Percentiles rank a stretch among this genome's conserved stretches.
Conservation (phyloP, 2,329 filamentous ascomycete species). For the Metarhizium guizhouense region DNA sequence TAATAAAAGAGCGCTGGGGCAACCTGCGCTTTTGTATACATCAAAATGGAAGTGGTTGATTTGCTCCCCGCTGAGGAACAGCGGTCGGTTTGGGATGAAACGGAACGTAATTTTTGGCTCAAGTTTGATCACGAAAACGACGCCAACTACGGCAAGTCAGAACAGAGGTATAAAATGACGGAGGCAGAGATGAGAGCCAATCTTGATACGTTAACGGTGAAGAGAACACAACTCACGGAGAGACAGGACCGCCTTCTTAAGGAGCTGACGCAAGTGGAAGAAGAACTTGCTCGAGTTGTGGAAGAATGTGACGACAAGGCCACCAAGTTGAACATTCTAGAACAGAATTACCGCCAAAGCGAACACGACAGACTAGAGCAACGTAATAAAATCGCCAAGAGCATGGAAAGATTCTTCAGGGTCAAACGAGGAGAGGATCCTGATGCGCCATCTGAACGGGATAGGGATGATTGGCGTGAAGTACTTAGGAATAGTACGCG, state of each 20-base stretch:
- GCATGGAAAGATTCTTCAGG: conserved; percentile 26
- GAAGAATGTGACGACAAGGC: conserved; percentile 21
- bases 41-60: conserved; percentile 11
- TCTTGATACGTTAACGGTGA: conserved; percentile 18
- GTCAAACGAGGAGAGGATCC: conserved; percentile 19
- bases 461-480: conserved; percentile 9
- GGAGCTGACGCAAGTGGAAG: conserved; percentile 27
- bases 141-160: conserved; percentile 13
- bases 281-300: conserved; percentile 24
- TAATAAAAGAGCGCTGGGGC: neutral
- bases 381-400: conserved; percentile 17
- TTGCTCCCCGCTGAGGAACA: conserved; percentile 24
- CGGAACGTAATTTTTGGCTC: conserved; percentile 26
- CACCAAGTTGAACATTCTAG: conserved; percentile 23
- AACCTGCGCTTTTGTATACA: neutral
- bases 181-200: conserved; percentile 19
- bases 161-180: conserved; percentile 16
- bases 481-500: neutral
- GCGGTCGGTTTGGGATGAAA: conserved; percentile 25
- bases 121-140: conserved; percentile 17
- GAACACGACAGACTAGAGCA: conserved; percentile 19
- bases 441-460: conserved; percentile 8
- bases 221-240: conserved; percentile 18
- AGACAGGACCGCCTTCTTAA: conserved; percentile 18
- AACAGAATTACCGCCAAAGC: conserved; percentile 21